Evolutionary conservation across 163 green algal genomes (phyloP).

Genomic region (Scenedesmus sp.): DNA sequence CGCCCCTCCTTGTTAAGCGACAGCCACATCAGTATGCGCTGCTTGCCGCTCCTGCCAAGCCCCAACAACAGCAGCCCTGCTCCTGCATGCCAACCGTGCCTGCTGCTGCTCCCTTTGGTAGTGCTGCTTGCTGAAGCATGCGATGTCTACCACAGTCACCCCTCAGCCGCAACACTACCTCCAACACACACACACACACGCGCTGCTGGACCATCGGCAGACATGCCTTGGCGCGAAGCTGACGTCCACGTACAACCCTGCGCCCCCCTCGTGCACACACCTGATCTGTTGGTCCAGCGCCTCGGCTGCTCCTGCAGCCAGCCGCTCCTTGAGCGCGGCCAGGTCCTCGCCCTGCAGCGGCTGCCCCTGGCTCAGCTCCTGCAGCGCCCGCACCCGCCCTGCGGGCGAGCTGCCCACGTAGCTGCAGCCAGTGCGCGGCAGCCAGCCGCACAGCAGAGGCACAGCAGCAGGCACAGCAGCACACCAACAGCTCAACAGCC

Average conservation of each 20-base stretch:
- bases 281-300: slow-evolving; percentile 48
- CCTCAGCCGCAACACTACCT: no score
- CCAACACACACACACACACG: no score
- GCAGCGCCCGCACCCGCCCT: background rate
- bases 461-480: background rate
- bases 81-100: no score
- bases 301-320: slow-evolving; percentile 47
- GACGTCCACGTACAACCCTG: background rate
- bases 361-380: slow-evolving; percentile 6
- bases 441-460: background rate
- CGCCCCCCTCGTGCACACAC: background rate
- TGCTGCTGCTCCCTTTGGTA: no score
- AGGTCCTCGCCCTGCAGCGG: slow-evolving; percentile 47
- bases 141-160: no score
- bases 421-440: background rate
- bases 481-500: background rate
- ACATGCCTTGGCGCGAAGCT: no score
- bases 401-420: background rate
- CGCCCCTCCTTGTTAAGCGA: no score
- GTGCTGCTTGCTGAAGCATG: no score
- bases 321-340: slow-evolving; percentile 13
- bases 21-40: background rate
- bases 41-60: no score
- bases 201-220: no score
- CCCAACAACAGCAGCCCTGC: no score